Evolutionary conservation across 2,329 filamentous ascomycete genomes (phyloP).

Genomic region (Stachybotrys chlorohalonatus): DNA sequence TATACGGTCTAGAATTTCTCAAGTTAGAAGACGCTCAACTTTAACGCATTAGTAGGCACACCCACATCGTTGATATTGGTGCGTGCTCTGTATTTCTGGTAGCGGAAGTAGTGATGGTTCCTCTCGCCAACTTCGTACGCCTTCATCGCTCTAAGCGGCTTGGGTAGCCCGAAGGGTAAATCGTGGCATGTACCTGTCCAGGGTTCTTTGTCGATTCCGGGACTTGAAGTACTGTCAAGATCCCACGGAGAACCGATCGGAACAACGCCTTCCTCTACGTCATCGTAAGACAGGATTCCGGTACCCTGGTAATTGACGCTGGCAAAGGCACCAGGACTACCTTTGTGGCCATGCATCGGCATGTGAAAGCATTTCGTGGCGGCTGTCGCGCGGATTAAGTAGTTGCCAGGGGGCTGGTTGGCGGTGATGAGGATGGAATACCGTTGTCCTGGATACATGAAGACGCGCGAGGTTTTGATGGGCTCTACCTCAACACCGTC

Average conservation of each 20-base stretch:
- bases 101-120: slow-evolving; percentile 4
- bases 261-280: slow-evolving; percentile 2
- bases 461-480: slow-evolving; percentile 30
- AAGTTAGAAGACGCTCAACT: not conserved
- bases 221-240: not conserved
- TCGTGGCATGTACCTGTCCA: slow-evolving; percentile 6
- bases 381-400: slow-evolving; percentile 8
- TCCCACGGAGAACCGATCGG: slow-evolving; percentile 9
- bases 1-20: slow-evolving; percentile 5
- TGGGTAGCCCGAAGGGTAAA: slow-evolving; percentile 9
- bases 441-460: slow-evolving; percentile 39
- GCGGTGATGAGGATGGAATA: slow-evolving; percentile 39
- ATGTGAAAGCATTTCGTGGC: slow-evolving; percentile 4
- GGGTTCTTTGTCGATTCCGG: not conserved
- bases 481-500: slow-evolving; percentile 41
- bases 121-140: slow-evolving; percentile 9
- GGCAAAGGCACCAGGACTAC: not conserved
- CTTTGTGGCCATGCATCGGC: not conserved
- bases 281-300: slow-evolving; percentile 7
- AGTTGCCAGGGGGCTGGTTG: slow-evolving; percentile 16
- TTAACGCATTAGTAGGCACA: no score
- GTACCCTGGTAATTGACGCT: slow-evolving; percentile 7
- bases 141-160: slow-evolving; percentile 5
- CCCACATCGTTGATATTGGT: slow-evolving; percentile 5
- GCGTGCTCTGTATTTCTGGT: not conserved